These are phyloP conservation scores for Aspergillus sp. DNA, from an alignment of 2,329 filamentous ascomycete species.

Conservation along the genomic window DNA sequence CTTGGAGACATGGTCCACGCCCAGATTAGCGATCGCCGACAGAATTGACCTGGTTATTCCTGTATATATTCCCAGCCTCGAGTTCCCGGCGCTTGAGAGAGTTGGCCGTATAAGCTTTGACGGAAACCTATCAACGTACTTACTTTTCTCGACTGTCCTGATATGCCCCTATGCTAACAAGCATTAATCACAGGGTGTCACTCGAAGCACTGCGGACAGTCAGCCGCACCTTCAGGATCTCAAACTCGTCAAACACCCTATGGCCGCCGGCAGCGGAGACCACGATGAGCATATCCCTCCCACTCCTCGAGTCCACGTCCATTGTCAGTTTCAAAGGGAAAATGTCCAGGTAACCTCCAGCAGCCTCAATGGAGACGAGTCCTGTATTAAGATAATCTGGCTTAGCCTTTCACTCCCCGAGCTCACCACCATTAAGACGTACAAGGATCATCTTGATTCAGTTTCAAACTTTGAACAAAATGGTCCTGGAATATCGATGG, in stretches of 20 bases:
- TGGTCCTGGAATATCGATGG: not conserved
- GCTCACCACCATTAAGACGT: not conserved
- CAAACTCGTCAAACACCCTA: not conserved
- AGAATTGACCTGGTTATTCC: no score
- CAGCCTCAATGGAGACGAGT: not conserved
- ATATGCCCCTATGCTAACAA: no score
- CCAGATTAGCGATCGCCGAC: no score
- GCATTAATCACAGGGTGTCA: not conserved
- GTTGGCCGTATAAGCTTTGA: no score
- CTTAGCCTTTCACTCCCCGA: not conserved
- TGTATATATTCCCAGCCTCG: no score
- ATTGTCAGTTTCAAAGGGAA: not conserved
- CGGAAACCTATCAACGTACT: no score
- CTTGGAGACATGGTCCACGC: not conserved
- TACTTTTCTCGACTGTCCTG: no score
- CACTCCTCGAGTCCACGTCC: not conserved
- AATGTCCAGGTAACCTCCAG: not conserved
- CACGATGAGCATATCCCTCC: not conserved
- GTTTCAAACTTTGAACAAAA: not conserved
- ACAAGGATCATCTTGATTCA: not conserved
- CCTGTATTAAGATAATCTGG: not conserved
- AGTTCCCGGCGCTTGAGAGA: no score
- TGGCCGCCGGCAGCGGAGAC: not conserved
- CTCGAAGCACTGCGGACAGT: not conserved
- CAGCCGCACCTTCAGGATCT: not conserved